These are phyloP conservation scores for Candida cerambycidarum DNA, from an alignment of 805 yeast species.

Conservation along the genomic window DNA sequence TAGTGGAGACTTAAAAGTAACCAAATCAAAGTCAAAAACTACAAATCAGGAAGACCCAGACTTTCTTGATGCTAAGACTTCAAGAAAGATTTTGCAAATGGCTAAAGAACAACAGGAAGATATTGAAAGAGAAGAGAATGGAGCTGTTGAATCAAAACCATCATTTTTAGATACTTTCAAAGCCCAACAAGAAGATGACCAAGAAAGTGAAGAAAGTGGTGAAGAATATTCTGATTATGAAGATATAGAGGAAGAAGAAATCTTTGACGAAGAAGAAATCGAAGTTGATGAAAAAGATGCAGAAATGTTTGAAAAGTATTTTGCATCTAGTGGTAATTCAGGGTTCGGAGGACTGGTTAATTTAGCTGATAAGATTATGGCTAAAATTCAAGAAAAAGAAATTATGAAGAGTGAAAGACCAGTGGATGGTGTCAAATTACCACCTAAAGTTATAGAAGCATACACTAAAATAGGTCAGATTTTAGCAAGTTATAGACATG, in stretches of 20 bases:
- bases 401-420: conserved; percentile 30
- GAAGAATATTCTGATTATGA: conserved; percentile 59
- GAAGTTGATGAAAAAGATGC: conserved; percentile 80
- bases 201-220: conserved; percentile 41
- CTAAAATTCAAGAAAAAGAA: conserved; percentile 78
- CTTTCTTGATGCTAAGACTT: conserved; percentile 74
- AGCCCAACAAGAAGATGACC: conserved; percentile 21
- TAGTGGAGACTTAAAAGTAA: conserved; percentile 63
- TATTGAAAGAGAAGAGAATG: conserved; percentile 55
- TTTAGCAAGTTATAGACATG: conserved; percentile 86
- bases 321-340: conserved; percentile 34
- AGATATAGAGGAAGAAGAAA: conserved; percentile 52
- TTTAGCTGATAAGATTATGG: conserved; percentile 92
- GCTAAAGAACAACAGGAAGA: conserved; percentile 95
- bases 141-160: conserved; percentile 16
- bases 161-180: conserved; percentile 23
- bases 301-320: conserved; percentile 76
- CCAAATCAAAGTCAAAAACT: conserved; percentile 31
- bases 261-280: conserved; percentile 55
- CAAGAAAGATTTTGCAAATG: conserved; percentile 81
- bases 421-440: conserved; percentile 76
- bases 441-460: conserved; percentile 95
- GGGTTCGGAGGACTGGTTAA: conserved; percentile 48
- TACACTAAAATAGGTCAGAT: conserved; percentile 89
- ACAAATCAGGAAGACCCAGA: conserved; percentile 48